Evolutionary conservation across 352 stramenopile genomes (phyloP).

Genomic region (Phytophthora agathidicida): DNA sequence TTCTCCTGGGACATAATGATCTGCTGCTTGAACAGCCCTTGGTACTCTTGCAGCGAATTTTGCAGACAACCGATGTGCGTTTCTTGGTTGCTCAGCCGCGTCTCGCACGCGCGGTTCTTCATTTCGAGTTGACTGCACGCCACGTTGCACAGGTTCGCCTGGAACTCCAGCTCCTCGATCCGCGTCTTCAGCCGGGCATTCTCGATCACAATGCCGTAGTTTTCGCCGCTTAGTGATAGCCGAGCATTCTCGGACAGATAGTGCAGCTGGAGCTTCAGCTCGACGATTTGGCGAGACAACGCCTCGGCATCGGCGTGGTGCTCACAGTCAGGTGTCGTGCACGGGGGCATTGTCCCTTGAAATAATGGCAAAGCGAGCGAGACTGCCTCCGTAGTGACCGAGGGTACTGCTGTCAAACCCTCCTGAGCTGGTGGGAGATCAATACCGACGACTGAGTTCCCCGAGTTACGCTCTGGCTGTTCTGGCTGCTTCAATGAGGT

Average conservation of each 20-base stretch:
- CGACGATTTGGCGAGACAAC: slow-evolving; percentile 69
- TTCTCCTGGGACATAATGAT: slow-evolving; percentile 86
- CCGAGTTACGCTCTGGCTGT: not conserved
- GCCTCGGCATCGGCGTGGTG: slow-evolving; percentile 64
- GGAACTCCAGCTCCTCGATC: slow-evolving; percentile 76
- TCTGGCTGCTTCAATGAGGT: not conserved
- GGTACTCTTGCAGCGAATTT: slow-evolving; percentile 81
- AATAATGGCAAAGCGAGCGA: not conserved
- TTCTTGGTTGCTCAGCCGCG: slow-evolving; percentile 74
- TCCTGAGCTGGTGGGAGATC: slow-evolving; percentile 4
- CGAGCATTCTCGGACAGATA: slow-evolving; percentile 72
- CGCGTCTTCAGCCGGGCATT: slow-evolving; percentile 74
- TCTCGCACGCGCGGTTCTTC: slow-evolving; percentile 73
- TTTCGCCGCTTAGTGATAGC: slow-evolving; percentile 61
- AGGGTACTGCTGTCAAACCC: slow-evolving; percentile 1
- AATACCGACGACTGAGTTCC: not conserved
- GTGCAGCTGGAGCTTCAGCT: slow-evolving; percentile 80
- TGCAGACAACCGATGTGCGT: slow-evolving; percentile 76
- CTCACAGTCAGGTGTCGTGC: slow-evolving; percentile 46
- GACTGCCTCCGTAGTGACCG: not conserved
- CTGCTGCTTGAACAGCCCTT: slow-evolving; percentile 83
- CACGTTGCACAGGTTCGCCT: slow-evolving; percentile 64
- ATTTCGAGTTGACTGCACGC: slow-evolving; percentile 68
- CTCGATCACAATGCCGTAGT: slow-evolving; percentile 66
- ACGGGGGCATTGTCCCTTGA: slow-evolving; percentile 11